Base-by-base conservation (phyloP, 1,284 basidiomycete species). In the Apiotrichum domesticum region DNA sequence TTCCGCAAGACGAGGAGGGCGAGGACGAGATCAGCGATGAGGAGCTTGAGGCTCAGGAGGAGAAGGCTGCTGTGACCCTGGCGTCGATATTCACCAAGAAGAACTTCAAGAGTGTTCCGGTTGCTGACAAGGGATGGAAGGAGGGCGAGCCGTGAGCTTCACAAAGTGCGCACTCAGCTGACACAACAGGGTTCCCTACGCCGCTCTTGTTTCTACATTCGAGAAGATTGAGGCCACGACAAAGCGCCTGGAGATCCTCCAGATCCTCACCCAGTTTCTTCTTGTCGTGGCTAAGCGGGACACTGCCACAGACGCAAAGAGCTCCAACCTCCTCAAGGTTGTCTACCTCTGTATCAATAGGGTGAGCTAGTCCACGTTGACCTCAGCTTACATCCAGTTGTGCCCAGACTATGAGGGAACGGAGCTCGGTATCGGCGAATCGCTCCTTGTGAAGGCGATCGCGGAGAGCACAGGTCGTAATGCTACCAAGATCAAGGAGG, bases 311-410 rank as follows among this genome's bases (percentile, higher is more conserved):
- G 66, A 65, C 4, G 66, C 66, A n/a, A 71, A 70, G 51, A 60
- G 62, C 35, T 71, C 89, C 39, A 88, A 90, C 61, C 82, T 99
- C 34, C 81, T 98, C 11, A 88, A 92, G 68, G 84, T 87, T 0
- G 87, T 98, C 3, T 99, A 99, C 70, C 83, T 99, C 2, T 98
- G 95, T 72, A 97, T 98, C 74, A 99, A 99, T 71, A 80, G 94
- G 59, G 92, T 95, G 71, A 50, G 84, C 77, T 2, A 43, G 47
- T 9, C 9, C 11, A 33, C 11, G 14, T 6, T 3, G 0, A 35
- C 33, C 13, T 4, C n/a, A 9, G 14, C 46, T 57, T 13, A 53
- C 54, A 21, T 4, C 21, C 51, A 96, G 87, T 76, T 98, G 47
- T 88, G 91, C 66, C 95, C 96, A 9, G 96, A 98, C 75, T 98